These are phyloP conservation scores for Leccinum boreale DNA, from an alignment of 768 basidiomycete species.

Conservation along the genomic window DNA sequence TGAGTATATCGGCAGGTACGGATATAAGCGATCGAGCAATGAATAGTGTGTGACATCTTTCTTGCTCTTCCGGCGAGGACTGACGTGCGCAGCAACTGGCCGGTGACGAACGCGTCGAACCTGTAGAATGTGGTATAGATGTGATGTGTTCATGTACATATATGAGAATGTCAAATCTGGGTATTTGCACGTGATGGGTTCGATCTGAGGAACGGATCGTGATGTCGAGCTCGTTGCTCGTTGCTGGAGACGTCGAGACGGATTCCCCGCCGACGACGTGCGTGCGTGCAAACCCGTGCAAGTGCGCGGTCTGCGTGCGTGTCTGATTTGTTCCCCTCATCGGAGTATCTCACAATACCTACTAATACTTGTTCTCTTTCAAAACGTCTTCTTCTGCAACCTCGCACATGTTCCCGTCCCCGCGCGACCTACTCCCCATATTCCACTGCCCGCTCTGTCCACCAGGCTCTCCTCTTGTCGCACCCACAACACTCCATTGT, in stretches of 20 bases:
- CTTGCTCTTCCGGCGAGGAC: not conserved
- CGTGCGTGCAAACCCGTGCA: constrained; percentile 1
- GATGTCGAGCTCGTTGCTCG: constrained; percentile 18
- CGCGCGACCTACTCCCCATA: constrained; percentile 34
- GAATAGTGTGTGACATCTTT: constrained; percentile 51
- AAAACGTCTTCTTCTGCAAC: not conserved
- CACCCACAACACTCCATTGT: constrained; percentile 65
- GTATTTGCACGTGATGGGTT: constrained; percentile 24
- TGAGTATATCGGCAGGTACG: constrained; percentile 68
- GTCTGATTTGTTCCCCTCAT: constrained; percentile 22
- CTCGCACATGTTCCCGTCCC: constrained; percentile 19
- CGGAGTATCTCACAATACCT: constrained; percentile 2
- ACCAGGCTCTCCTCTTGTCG: constrained; percentile 32
- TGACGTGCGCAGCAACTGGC: constrained; percentile 24
- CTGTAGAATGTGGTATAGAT: constrained; percentile 10
- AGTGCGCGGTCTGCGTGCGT: constrained; percentile 12
- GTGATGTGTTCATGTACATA: not conserved
- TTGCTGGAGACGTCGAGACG: constrained; percentile 20
- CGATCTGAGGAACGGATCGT: constrained; percentile 30
- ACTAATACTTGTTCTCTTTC: constrained; percentile 6
- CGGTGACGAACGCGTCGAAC: constrained; percentile 23
- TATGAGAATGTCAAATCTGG: constrained; percentile 4
- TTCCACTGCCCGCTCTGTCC: constrained; percentile 57
- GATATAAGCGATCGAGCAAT: constrained; percentile 63
- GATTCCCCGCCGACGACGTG: constrained; percentile 28